Base-by-base conservation (phyloP, 1,284 basidiomycete genomes). In the Macrocybe sp. region DNA sequence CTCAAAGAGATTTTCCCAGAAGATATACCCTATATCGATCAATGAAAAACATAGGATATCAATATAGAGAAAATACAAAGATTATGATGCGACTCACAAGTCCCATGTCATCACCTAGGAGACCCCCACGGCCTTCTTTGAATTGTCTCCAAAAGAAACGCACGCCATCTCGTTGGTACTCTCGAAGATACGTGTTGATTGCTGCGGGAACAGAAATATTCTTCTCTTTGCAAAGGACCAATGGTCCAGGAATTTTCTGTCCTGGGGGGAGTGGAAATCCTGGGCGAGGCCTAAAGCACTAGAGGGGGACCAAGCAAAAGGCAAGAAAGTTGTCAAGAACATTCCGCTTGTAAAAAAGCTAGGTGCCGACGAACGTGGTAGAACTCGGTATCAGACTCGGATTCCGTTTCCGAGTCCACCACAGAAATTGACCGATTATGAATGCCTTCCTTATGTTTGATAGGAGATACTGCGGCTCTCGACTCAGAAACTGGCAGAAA, bases 61-160 rank as follows among this genome's bases (percentile, higher is more conserved):
- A 28, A 47, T 40, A 28, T 36, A 47, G 14, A 7, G 44, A 32
- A 16, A 22, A 46, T 33, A n/a, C 41, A 49, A 32, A 22, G 33
- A 42, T 48, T 44, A 73, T 78, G 61, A 22, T 4, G 22, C 22
- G 4, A 22, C 22, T 22, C 60, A 88, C 87, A 49, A 92, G 66
- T 47, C 90, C 91, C 92, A 95, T 95, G 59, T 95, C 92, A 61
- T 95, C 92, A 11, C 90, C 91, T 1, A 94, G 73, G 11, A 93
- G 60, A 0, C 83, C 89, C 1, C 92, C 92, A 40, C 75, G 66
- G 0, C 72, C 73, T 53, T 82, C 68, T 10, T 72, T 63, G 59
- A 84, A 93, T 32, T 80, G 72, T 6, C 76, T 68, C 65, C 76
- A 92, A 47, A 95, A 76, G 62, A 94, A 94, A 33, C 68, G 64